phyloP scores from a whole-genome alignment of 805 yeast genomes.

The Kodamaea kakaduensis region DNA sequence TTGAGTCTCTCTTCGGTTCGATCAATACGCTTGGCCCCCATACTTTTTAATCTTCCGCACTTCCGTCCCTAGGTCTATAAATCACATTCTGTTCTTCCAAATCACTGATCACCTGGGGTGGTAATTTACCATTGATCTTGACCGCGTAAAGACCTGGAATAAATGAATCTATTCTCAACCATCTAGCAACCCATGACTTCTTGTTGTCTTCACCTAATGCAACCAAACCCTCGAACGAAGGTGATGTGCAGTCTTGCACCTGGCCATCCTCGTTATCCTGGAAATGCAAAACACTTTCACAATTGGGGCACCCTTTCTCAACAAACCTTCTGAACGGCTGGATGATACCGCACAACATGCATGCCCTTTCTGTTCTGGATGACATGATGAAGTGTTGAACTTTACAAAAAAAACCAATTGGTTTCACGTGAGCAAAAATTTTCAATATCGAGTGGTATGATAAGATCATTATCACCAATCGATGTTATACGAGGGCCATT shows the following conservation, averaged over 20 bases:
- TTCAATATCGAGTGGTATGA: neutral
- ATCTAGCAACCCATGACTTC: conserved; percentile 91
- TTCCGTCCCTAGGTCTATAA: conserved; percentile 94
- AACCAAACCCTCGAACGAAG: conserved; percentile 91
- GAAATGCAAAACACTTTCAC: conserved; percentile 81
- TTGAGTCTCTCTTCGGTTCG: neutral
- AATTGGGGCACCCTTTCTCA: conserved; percentile 91
- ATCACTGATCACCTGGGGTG: conserved; percentile 75
- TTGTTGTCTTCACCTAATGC: conserved; percentile 79
- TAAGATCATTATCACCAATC: no score
- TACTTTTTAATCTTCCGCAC: conserved; percentile 57
- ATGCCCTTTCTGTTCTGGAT: conserved; percentile 80
- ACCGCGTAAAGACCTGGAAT: conserved; percentile 91
- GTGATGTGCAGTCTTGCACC: conserved; percentile 90
- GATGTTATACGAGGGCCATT: no score
- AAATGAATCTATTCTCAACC: conserved; percentile 89
- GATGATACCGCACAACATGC: conserved; percentile 94
- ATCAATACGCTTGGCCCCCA: no score
- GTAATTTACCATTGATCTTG: conserved; percentile 85
- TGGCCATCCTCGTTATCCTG: conserved; percentile 77
- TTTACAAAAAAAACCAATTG: conserved; percentile 5
- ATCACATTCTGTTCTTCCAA: conserved; percentile 70
- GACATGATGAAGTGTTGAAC: conserved; percentile 29
- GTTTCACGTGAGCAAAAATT: conserved; percentile 8
- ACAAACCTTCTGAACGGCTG: conserved; percentile 72